Evolutionary conservation across 306 rosid species (phyloP).

Genomic region (Acacia melanoxylon): DNA sequence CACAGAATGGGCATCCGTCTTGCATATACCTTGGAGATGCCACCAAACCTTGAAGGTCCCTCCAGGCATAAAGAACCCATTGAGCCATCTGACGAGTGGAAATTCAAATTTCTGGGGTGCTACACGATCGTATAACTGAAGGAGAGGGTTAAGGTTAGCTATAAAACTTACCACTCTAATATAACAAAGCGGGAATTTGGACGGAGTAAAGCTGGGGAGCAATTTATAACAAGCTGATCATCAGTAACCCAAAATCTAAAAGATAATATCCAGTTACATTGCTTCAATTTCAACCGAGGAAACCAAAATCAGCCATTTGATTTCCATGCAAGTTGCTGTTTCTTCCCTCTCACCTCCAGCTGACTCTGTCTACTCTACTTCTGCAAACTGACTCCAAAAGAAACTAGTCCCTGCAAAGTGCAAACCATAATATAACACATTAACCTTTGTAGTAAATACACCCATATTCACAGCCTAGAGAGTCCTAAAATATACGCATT

Average conservation of each 20-base stretch:
- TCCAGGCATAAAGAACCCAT: not conserved
- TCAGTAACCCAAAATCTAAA: constrained; percentile 15
- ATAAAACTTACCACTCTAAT: not conserved
- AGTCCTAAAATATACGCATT: not conserved
- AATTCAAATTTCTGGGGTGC: not conserved
- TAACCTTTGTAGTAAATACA: not conserved
- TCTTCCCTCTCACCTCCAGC: constrained; percentile 20
- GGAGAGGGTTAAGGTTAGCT: not conserved
- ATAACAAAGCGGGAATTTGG: constrained; percentile 31
- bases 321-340: not conserved
- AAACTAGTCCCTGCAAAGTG: constrained; percentile 77
- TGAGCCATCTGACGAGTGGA: not conserved
- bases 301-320: constrained; percentile 27
- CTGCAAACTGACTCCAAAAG: not conserved
- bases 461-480: not conserved
- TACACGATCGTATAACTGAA: not conserved
- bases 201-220: constrained; percentile 16
- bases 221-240: not conserved
- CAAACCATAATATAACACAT: constrained; percentile 30
- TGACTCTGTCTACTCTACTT: not conserved
- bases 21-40: not conserved
- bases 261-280: constrained; percentile 17
- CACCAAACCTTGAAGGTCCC: not conserved
- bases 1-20: not conserved
- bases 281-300: constrained; percentile 17